These are phyloP conservation scores for Coniella lustricola DNA, from an alignment of 2,329 filamentous ascomycete genomes.

Conservation along the genomic window DNA sequence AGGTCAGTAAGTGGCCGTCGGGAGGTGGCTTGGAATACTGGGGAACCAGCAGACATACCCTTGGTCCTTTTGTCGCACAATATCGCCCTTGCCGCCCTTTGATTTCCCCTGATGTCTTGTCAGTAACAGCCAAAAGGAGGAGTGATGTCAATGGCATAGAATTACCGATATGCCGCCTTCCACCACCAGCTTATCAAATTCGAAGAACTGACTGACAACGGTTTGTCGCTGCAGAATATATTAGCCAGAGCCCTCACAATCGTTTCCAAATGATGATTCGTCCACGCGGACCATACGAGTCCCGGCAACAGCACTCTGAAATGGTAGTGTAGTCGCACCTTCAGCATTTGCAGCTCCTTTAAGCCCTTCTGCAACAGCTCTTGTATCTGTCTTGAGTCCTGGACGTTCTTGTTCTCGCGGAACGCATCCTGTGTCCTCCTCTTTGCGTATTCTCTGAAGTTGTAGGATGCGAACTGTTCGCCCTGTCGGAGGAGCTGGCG, in stretches of 20 bases:
- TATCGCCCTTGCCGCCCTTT: conserved; percentile 55
- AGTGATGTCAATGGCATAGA: conserved; percentile 26
- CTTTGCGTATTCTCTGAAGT: conserved; percentile 94
- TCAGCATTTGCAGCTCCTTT: conserved; percentile 80
- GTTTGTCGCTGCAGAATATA: conserved; percentile 70
- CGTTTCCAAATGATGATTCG: background rate
- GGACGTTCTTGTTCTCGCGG: conserved; percentile 66
- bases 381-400: conserved; percentile 71
- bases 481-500: conserved; percentile 84
- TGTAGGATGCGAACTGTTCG: conserved; percentile 85
- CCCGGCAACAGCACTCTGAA: background rate
- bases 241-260: conserved; percentile 1
- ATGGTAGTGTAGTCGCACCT: conserved; percentile 51
- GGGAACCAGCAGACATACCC: conserved; percentile 47
- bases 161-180: conserved; percentile 80
- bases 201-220: conserved; percentile 88
- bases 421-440: conserved; percentile 88
- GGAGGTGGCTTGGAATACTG: background rate
- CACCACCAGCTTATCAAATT: conserved; percentile 84
- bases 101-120: conserved; percentile 56
- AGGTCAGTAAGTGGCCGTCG: background rate
- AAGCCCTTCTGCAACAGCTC: conserved; percentile 84
- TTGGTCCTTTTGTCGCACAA: conserved; percentile 70
- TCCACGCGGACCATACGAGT: background rate
- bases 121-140: conserved; percentile 9